A percentile compares a stretch with the other conserved stretches of the same genome.
phyloP scores from a whole-genome alignment of 2,329 filamentous ascomycete genomes.

The Didymella exigua region DNA sequence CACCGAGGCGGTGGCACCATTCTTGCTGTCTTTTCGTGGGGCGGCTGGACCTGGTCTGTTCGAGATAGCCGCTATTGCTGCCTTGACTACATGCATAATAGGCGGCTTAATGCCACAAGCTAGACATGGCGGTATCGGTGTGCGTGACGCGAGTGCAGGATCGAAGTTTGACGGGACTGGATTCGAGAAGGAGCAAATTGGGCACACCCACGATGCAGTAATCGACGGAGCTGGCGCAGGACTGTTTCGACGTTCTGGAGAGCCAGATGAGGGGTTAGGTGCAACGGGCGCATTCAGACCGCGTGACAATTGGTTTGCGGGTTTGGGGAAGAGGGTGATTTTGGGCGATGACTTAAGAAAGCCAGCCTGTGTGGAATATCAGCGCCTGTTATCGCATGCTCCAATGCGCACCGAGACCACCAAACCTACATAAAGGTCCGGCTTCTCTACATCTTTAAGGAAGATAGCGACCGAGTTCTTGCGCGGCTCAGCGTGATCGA shows the following conservation, averaged over 20 bases:
- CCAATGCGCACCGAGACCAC: conserved; percentile 1
- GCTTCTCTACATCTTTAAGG: conserved; percentile 86
- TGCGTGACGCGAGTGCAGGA: conserved; percentile 76
- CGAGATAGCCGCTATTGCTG: conserved; percentile 76
- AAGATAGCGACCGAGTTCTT: conserved; percentile 84
- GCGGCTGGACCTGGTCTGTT: conserved; percentile 54
- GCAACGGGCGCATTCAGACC: conserved; percentile 52
- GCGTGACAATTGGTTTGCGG: conserved; percentile 68
- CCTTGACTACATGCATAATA: conserved; percentile 81
- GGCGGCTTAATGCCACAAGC: conserved; percentile 94
- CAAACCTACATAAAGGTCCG: conserved; percentile 66
- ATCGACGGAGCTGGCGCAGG: conserved; percentile 57
- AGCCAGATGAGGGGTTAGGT: conserved; percentile 33
- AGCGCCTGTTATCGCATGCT: conserved; percentile 23
- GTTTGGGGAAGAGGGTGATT: conserved; percentile 85
- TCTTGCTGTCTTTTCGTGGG: conserved; percentile 46
- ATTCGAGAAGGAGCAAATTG: conserved; percentile 95
- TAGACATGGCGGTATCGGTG: conserved; percentile 82
- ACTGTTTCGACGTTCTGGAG: conserved; percentile 44
- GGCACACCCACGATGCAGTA: conserved; percentile 89
- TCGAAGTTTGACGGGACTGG: conserved; percentile 93
- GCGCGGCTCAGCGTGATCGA: conserved; percentile 84
- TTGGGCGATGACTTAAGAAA: conserved; percentile 96
- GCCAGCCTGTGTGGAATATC: conserved; percentile 64
- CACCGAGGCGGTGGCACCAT: conserved; percentile 31